These are phyloP conservation scores for Rhodamnia argentea DNA, from an alignment of 345 rosid genomes.

Conservation along the genomic window DNA sequence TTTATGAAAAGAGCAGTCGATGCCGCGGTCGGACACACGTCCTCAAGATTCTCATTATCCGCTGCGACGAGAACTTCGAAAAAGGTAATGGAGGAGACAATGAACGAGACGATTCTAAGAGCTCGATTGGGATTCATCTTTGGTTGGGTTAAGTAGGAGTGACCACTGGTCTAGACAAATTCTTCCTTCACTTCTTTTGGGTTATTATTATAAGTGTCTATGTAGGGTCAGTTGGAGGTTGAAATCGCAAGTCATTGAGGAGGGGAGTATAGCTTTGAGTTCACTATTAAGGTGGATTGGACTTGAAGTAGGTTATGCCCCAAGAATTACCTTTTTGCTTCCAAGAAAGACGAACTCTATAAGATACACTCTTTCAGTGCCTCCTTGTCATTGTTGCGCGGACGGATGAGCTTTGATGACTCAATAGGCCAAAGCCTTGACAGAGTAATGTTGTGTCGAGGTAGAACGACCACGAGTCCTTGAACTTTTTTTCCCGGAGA, in stretches of 20 bases:
- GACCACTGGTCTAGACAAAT: neutral
- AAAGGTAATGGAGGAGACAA: neutral
- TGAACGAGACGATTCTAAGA: neutral
- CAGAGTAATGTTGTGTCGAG: too few relatives aligned
- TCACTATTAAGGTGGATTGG: neutral
- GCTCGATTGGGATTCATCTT: neutral
- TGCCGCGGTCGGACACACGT: slow-evolving; percentile 50
- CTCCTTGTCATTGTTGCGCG: neutral
- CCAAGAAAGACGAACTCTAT: neutral
- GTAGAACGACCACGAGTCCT: too few relatives aligned
- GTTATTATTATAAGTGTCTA: neutral
- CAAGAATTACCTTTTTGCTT: neutral
- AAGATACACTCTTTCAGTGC: neutral
- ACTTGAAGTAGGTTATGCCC: neutral
- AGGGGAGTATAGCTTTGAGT: neutral
- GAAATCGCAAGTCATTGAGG: neutral
- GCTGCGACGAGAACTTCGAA: neutral
- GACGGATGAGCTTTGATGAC: neutral
- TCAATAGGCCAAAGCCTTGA: too few relatives aligned
- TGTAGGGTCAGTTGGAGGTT: neutral
- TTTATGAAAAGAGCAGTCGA: slow-evolving; percentile 37
- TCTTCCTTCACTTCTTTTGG: neutral
- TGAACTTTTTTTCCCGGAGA: too few relatives aligned
- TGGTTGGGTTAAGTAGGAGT: neutral
- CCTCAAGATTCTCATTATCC: slow-evolving; percentile 50